Evolutionary conservation across 768 basidiomycete species (phyloP).

Genomic region (Termitomyces sp.): DNA sequence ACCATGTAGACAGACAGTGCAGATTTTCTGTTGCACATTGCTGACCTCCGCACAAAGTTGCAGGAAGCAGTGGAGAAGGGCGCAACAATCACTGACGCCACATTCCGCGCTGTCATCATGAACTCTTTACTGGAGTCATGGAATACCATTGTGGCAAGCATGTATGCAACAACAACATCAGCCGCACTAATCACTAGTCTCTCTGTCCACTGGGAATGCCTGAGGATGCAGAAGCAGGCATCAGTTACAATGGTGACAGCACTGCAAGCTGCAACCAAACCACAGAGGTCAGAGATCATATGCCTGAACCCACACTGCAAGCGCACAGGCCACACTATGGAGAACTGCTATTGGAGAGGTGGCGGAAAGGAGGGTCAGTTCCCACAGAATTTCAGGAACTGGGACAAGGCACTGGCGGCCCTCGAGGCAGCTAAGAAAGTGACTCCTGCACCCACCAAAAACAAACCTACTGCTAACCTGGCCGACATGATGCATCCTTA

Average conservation of each 20-base stretch:
- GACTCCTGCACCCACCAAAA: not conserved
- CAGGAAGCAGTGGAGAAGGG: too few relatives aligned
- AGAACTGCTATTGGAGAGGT: not conserved
- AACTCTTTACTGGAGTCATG: too few relatives aligned
- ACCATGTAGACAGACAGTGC: not conserved
- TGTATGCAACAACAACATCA: too few relatives aligned
- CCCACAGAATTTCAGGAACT: not conserved
- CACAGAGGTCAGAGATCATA: not conserved
- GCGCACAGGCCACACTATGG: not conserved
- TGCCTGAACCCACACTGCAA: not conserved
- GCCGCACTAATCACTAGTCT: too few relatives aligned
- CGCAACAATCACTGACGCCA: too few relatives aligned
- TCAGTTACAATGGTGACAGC: not conserved
- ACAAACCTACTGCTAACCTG: not conserved
- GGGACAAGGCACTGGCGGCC: not conserved
- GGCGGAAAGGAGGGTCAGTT: not conserved
- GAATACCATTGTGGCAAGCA: too few relatives aligned
- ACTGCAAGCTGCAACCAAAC: not conserved
- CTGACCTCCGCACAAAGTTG: not conserved
- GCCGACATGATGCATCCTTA: not conserved
- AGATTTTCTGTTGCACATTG: not conserved
- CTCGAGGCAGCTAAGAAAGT: not conserved
- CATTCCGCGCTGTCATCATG: too few relatives aligned
- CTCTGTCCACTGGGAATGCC: too few relatives aligned
- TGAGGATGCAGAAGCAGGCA: too few relatives aligned